Conservation (phyloP, 2,329 filamentous ascomycete genomes). For the Diaporthe nobilis region DNA sequence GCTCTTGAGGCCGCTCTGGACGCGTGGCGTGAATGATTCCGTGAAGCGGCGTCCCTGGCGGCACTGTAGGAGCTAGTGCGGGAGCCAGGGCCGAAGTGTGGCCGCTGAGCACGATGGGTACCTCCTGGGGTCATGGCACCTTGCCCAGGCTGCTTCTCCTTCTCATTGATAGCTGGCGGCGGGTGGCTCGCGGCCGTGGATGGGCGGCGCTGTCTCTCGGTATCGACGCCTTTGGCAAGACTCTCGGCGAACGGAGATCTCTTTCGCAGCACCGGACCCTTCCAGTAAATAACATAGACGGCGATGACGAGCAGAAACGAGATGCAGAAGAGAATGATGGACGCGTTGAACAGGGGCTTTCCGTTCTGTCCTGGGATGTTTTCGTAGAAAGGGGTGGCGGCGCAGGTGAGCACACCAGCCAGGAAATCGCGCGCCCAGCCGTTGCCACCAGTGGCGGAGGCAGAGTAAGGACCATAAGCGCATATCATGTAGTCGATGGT, state of each 20-base stretch:
- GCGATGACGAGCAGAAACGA: slow-evolving; percentile 72
- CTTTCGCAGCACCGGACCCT: slow-evolving; percentile 71
- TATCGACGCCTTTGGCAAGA: slow-evolving; percentile 58
- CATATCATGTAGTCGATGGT: slow-evolving; percentile 85
- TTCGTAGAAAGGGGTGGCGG: slow-evolving; percentile 74
- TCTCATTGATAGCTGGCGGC: neutral
- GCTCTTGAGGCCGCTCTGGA: slow-evolving; percentile 34
- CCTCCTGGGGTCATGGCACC: slow-evolving; percentile 3
- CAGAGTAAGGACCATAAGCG: slow-evolving; percentile 80
- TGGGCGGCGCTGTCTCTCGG: slow-evolving; percentile 3
- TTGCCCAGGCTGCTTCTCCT: slow-evolving; percentile 7
- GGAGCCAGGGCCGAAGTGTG: slow-evolving; percentile 36
- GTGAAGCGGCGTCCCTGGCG: slow-evolving; percentile 30
- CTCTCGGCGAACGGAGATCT: slow-evolving; percentile 76
- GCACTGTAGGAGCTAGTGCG: slow-evolving; percentile 37
- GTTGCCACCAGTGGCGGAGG: slow-evolving; percentile 82
- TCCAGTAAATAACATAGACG: slow-evolving; percentile 77
- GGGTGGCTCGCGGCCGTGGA: neutral
- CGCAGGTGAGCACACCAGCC: slow-evolving; percentile 79
- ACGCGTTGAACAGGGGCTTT: slow-evolving; percentile 59
- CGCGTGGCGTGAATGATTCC: slow-evolving; percentile 34
- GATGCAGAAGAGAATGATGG: slow-evolving; percentile 75
- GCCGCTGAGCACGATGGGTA: slow-evolving; percentile 19
- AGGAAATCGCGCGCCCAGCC: slow-evolving; percentile 82
- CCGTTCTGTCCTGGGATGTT: slow-evolving; percentile 66